Evolutionary conservation across 2,329 filamentous ascomycete genomes (phyloP).

Genomic region (Sporothrix dimorphospora): DNA sequence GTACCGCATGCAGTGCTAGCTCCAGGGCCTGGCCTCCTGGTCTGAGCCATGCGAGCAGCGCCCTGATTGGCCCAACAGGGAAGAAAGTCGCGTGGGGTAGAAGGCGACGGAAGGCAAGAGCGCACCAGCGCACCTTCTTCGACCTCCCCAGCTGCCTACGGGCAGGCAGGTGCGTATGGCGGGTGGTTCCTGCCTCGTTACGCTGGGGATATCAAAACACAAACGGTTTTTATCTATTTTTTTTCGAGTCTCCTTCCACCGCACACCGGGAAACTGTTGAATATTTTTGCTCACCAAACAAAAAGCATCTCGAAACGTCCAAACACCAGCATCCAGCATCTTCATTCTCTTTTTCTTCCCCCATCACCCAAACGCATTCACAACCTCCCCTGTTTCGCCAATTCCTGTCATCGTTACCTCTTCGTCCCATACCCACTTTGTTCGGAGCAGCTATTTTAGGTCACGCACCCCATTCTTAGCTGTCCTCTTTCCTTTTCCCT

Average conservation of each 20-base stretch:
- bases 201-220: slow-evolving; percentile 11
- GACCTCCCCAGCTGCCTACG: not conserved
- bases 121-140: slow-evolving; percentile 10
- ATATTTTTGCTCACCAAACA: not conserved
- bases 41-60: not conserved
- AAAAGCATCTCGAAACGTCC: not conserved
- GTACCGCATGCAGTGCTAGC: slow-evolving; percentile 20
- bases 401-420: not conserved
- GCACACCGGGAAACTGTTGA: not conserved
- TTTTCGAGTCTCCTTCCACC: not conserved
- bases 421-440: slow-evolving; percentile 19
- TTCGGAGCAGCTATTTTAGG: slow-evolving; percentile 22
- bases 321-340: not conserved
- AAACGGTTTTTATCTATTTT: not conserved
- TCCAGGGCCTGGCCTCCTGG: slow-evolving; percentile 4
- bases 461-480: slow-evolving; percentile 23
- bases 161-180: not conserved
- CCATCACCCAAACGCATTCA: not conserved
- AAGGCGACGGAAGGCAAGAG: slow-evolving; percentile 32
- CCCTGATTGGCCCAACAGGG: slow-evolving; percentile 32
- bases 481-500: slow-evolving; percentile 14
- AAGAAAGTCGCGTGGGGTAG: slow-evolving; percentile 32
- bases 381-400: not conserved
- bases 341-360: not conserved
- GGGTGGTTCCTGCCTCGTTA: slow-evolving; percentile 13